Conservation (phyloP, 768 basidiomycete species). For the Mycena chlorophos region DNA sequence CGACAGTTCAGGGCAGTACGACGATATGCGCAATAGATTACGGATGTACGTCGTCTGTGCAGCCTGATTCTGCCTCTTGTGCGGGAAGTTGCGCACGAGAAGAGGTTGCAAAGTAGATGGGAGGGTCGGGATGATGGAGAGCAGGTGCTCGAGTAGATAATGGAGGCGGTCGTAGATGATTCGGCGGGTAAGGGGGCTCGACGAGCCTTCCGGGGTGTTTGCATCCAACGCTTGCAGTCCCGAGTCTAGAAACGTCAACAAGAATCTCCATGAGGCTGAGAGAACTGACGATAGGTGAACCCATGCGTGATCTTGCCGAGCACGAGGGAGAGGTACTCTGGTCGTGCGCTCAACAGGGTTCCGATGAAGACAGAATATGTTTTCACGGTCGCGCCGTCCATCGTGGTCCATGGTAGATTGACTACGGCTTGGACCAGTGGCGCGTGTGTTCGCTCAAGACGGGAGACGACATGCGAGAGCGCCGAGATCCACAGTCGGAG, state of each 20-base stretch:
- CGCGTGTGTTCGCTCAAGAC: conserved; percentile 79
- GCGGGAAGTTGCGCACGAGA: conserved; percentile 84
- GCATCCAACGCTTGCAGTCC: conserved; percentile 63
- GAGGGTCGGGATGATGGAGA: conserved; percentile 88
- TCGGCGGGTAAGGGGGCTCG: conserved; percentile 73
- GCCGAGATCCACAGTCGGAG: conserved; percentile 82
- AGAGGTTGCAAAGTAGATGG: conserved; percentile 85
- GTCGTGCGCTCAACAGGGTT: conserved; percentile 86
- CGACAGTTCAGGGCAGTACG: conserved; percentile 85
- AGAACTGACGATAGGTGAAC: conserved; percentile 81
- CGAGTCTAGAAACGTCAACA: conserved; percentile 51
- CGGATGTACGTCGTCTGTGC: conserved; percentile 88
- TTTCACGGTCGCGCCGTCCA: conserved; percentile 82
- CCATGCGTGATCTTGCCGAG: conserved; percentile 81
- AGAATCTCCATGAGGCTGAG: conserved; percentile 1
- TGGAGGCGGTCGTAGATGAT: conserved; percentile 86
- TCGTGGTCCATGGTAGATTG: conserved; percentile 88
- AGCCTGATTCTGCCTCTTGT: conserved; percentile 82
- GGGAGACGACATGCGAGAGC: conserved; percentile 88
- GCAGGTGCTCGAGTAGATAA: conserved; percentile 79
- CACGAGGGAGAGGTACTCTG: conserved; percentile 87
- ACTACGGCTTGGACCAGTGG: conserved; percentile 85
- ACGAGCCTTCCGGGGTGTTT: conserved; percentile 61
- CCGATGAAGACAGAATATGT: conserved; percentile 88
- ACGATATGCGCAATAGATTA: conserved; percentile 78